These are phyloP conservation scores for Allomyces macrogynus DNA, from an alignment of 192 early-diverging fungal species.

Conservation along the genomic window DNA sequence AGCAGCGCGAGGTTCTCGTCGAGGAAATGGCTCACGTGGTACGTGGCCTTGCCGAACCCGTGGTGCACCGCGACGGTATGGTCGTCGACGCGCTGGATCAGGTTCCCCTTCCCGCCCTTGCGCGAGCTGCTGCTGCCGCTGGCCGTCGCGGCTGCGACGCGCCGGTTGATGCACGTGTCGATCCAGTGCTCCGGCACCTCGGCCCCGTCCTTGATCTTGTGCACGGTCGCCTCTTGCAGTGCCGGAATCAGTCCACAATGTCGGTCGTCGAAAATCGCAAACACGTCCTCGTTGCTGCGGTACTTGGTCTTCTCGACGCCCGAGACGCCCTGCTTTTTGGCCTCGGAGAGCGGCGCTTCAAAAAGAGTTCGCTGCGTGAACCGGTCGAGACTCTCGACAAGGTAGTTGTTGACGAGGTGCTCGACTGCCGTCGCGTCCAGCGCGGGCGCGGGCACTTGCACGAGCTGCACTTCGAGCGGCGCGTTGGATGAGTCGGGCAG, in stretches of 20 bases:
- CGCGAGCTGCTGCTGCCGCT: too few species aligned
- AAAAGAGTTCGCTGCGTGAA: slow-evolving; percentile 52
- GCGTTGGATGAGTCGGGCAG: slow-evolving; percentile 45
- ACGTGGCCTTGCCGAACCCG: not conserved
- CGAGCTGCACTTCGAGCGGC: not conserved
- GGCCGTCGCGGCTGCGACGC: too few species aligned
- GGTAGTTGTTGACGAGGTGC: not conserved
- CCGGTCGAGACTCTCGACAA: slow-evolving; percentile 58
- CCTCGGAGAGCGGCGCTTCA: not conserved
- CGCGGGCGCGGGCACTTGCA: not conserved
- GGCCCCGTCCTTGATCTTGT: too few species aligned
- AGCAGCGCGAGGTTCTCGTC: not conserved
- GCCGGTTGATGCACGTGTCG: too few species aligned
- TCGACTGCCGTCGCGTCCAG: not conserved
- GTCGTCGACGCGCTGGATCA: too few species aligned
- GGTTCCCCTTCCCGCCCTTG: too few species aligned
- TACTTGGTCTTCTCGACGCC: not conserved
- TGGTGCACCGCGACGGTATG: not conserved
- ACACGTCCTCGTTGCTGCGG: not conserved
- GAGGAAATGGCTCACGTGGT: not conserved
- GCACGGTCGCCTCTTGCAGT: not conserved
- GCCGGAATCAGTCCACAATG: not conserved
- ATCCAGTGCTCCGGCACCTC: too few species aligned
- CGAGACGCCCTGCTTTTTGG: not conserved
- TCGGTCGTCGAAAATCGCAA: not conserved